Percentiles rank a stretch among this genome's conserved stretches.
Conservation (phyloP, 495 filamentous ascomycete genomes). For the Lasiosphaeria ovina region DNA sequence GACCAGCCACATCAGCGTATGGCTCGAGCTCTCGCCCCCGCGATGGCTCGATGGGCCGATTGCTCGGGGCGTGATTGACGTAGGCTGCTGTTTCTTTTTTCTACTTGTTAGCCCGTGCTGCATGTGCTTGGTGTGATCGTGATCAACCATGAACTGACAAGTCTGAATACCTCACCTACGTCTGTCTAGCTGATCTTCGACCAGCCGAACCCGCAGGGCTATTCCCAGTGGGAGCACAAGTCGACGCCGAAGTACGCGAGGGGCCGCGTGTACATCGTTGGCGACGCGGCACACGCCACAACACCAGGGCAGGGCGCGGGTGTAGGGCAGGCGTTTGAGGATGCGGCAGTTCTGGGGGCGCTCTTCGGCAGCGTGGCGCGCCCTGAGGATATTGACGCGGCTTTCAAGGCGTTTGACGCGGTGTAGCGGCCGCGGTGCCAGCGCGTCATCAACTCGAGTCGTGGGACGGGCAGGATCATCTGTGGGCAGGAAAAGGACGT, state of each 20-base stretch:
- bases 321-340: constrained; percentile 3
- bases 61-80: background rate
- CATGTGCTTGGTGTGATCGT: background rate
- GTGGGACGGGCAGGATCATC: constrained; percentile 27
- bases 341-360: background rate
- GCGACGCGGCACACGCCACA: constrained; percentile 45
- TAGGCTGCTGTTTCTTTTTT: background rate
- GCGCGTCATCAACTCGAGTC: constrained; percentile 28
- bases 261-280: constrained; percentile 33
- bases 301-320: constrained; percentile 32
- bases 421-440: constrained; percentile 22
- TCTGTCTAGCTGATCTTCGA: background rate
- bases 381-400: constrained; percentile 5
- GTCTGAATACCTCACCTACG: background rate
- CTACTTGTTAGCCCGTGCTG: background rate
- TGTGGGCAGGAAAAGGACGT: constrained; percentile 6
- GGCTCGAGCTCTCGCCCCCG: background rate
- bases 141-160: background rate
- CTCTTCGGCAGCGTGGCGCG: background rate
- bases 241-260: constrained; percentile 19
- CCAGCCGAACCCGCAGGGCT: background rate
- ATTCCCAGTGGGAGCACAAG: constrained; percentile 1
- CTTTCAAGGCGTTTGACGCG: constrained; percentile 21
- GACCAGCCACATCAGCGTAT: constrained; percentile 8
- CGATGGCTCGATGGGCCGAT: constrained; percentile 4